Conservation (phyloP, 768 basidiomycete genomes). For the Cystofilobasidium bisporidii region DNA sequence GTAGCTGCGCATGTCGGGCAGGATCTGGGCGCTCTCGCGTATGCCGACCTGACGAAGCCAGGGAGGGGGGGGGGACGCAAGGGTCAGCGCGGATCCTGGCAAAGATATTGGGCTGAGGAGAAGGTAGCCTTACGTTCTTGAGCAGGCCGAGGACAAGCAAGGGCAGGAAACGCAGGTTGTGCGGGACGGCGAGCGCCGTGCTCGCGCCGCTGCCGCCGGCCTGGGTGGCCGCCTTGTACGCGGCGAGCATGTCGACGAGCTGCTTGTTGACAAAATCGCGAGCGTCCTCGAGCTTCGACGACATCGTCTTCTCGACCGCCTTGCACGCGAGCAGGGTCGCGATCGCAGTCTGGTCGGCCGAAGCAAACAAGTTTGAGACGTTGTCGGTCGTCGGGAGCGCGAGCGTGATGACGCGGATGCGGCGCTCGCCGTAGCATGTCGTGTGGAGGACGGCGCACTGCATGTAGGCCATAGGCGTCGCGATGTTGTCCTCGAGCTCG, state of each 20-base stretch:
- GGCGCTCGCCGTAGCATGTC: slow-evolving; percentile 82
- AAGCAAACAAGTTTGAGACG: slow-evolving; percentile 79
- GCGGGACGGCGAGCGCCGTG: slow-evolving; percentile 81
- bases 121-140: slow-evolving; percentile 63
- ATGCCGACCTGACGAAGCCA: slow-evolving; percentile 91
- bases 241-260: slow-evolving; percentile 69
- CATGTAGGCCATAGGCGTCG: slow-evolving; percentile 79
- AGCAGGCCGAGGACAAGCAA: slow-evolving; percentile 77
- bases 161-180: slow-evolving; percentile 91
- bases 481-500: slow-evolving; percentile 88
- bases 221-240: slow-evolving; percentile 95
- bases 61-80: background rate
- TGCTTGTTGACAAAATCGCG: slow-evolving; percentile 75
- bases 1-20: slow-evolving; percentile 90
- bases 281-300: slow-evolving; percentile 79
- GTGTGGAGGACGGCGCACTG: slow-evolving; percentile 93
- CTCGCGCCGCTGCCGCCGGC: slow-evolving; percentile 85
- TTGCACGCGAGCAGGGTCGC: slow-evolving; percentile 79
- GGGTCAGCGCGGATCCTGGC: background rate
- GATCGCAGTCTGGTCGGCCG: slow-evolving; percentile 79
- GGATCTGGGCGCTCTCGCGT: slow-evolving; percentile 91
- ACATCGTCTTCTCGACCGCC: slow-evolving; percentile 77
- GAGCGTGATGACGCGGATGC: slow-evolving; percentile 80
- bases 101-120: background rate
- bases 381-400: slow-evolving; percentile 80